These are phyloP conservation scores for Fusarium coffeatum DNA, from an alignment of 2,329 filamentous ascomycete species.

Conservation along the genomic window DNA sequence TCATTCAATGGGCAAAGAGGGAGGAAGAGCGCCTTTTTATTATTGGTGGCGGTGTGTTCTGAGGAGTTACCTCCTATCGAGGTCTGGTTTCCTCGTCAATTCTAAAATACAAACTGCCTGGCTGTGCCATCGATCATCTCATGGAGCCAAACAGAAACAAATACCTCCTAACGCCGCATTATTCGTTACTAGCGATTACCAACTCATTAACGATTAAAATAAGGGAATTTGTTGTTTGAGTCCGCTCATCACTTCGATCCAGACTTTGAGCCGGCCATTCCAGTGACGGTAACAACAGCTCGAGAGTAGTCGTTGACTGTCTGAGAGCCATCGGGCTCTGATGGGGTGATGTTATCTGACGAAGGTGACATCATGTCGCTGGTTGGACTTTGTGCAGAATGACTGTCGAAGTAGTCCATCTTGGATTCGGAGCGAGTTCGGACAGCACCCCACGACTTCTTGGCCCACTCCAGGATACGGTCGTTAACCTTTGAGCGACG, in stretches of 20 bases:
- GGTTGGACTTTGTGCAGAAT: slow-evolving; percentile 27
- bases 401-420: slow-evolving; percentile 38
- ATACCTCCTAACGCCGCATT: slow-evolving; percentile 43
- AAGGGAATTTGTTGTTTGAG: slow-evolving; percentile 4
- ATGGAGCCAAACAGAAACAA: slow-evolving; percentile 28
- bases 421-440: slow-evolving; percentile 43
- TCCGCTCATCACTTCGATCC: slow-evolving; percentile 20
- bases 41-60: slow-evolving; percentile 93
- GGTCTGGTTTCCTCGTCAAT: slow-evolving; percentile 31
- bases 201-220: slow-evolving; percentile 22
- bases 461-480: slow-evolving; percentile 51
- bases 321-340: slow-evolving; percentile 28
- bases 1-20: slow-evolving; percentile 89
- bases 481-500: slow-evolving; percentile 50
- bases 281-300: slow-evolving; percentile 29
- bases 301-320: slow-evolving; percentile 17
- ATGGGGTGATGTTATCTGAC: slow-evolving; percentile 28
- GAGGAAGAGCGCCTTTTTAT: slow-evolving; percentile 97
- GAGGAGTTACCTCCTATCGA: slow-evolving; percentile 39
- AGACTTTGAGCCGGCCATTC: slow-evolving; percentile 29
- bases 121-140: slow-evolving; percentile 31
- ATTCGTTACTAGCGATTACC: slow-evolving; percentile 38
- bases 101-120: slow-evolving; percentile 36
- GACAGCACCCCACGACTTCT: slow-evolving; percentile 47
- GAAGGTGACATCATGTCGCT: slow-evolving; percentile 34